Base-by-base conservation (phyloP, 2,329 filamentous ascomycete genomes). In the Cytospora leucostoma region DNA sequence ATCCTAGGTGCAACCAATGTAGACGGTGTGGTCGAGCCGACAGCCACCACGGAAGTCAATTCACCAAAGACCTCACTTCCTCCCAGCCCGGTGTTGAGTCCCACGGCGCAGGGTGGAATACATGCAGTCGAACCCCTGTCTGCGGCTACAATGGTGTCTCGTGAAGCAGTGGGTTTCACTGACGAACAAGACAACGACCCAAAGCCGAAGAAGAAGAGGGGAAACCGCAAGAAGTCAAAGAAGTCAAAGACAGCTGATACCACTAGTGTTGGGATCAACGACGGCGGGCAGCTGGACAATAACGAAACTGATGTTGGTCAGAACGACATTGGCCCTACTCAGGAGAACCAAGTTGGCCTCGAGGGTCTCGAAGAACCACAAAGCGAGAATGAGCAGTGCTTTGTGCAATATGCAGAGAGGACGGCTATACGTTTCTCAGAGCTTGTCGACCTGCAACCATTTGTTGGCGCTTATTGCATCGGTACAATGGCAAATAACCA, bases 191-290 rank as follows among this genome's bases (percentile, higher is more conserved):
- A 51, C 27, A 63, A 19, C n/a, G 38, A 49, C 12, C 37, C 55
- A 7, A 44, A 10, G 32, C 35, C 32, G 7, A 57, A 54, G 15
- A 57, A 57, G 47, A 64, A 62, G 53, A 35, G 49, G 17, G 40
- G 34, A 12, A 52, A 34, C 32, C 60, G 60, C 1, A 62, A 56
- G 34, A 62, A 62, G 49, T n/a, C 17, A 1, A 58, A 53, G n/a
- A 61, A 59, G 53, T 13, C n/a, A 2, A 34, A 21, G 32, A 19
- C 8, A 10, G 33, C 35, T 27, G 40, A 59, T 8, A 8, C 59
- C 8, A 8, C 19, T 19, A 12, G 6, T 17, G 27, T 7, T 3
- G 11, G 27, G 15, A 7, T 34, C 12, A n/a, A 33, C 19, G n/a
- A 35, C 6, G 15, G 27, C 4, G 12, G 35, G 8, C 51, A 51